Base-by-base conservation (phyloP, 2,329 filamentous ascomycete species). In the Fragosphaeria purpurea region DNA sequence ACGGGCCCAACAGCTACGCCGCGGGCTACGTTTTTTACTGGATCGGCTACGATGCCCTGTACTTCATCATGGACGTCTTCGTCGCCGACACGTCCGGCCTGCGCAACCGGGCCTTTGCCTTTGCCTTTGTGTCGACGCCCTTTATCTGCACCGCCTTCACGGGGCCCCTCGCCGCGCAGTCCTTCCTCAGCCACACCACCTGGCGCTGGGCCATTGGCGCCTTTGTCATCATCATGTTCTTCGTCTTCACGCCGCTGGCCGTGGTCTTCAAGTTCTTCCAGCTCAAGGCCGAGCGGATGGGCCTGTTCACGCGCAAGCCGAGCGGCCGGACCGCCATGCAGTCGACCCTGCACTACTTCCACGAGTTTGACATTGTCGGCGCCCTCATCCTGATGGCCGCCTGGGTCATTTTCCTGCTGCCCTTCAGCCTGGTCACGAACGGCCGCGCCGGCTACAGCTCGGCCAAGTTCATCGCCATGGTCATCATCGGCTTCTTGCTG, bases 201-300 rank as follows among this genome's bases (percentile, higher is more conserved):
- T 86, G 78, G 76, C 73, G 82, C 50, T 87, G 83, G 84, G 82
- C 75, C 5, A 82, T 82, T 55, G 83, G 82, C 45, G 72, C 77
- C 54, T 86, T 80, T 65, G 70, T 76, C 51, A 82, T 87, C 57
- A 74, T 86, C 55, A 65, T 78, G 8, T 80, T 81, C 1, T 66
- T 77, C 34, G 73, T 82, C 46, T 77, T 77, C 50, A 55, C 75
- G 12, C 82, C 83, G 0, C 69, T 86, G 2, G 71, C 74, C 42
- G 57, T 70, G 30, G 66, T 83, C 11, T 73, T 86, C 60, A 67
- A 75, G 43, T 68, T 71, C 60, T 82, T 85, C 59, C 74, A 82
- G 54, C 68, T 67, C 48, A 83, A 82, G 60, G 84, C 84, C 5
- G 69, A 69, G 54, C 72, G 72, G 50, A 59, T 67, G 12, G 80